Evolutionary conservation across 768 basidiomycete genomes (phyloP), one percentile per base, ranked within the genome.

Genomic region (Tremella mesenterica): DNA sequence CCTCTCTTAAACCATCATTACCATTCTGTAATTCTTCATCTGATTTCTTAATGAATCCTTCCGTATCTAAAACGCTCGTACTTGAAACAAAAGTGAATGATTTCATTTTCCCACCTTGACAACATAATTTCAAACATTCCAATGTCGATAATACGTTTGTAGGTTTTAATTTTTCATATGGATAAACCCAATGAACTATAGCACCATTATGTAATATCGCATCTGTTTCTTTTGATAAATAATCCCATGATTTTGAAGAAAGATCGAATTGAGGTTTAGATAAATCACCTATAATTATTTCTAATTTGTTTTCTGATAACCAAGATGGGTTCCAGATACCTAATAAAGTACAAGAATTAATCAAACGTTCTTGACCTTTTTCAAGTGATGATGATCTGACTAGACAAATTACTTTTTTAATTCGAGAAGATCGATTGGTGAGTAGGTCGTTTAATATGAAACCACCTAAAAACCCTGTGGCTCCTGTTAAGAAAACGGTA

Each of bases 111-210:
- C 79, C 78, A 14, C 26, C 29, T 2, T 64, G 59, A 12, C 72
- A 67, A 2, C 88, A 88, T 25, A 99, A 80, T 29, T 86, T 80
- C 38, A 95, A 78, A 5, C 84, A 83, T 1, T 86, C 85, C 52
- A 99, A 68, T 5, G 95, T 99, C 0, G 86, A 85, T 10, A 92
- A 67, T n/a, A 97, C 95, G 72, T 99, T 99, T 13, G 92, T 81
- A 0, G 84, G 79, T 6, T 92, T 86, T 10, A 99, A 79, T 70
- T 84, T 89, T 70, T 92, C 85, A 74, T 99, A 99, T 0, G 91
- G 90, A 73, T 95, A 99, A 2, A 99, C 88, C 95, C 95, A 99
- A 68, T 99, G 95, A 13, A 97, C 93, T 73, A 96, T 74, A n/a
- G 95, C 95, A 30, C 95, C 95, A 60, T 99, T 99, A 70, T 99